Conservation (phyloP, 1,139 yeast genomes). For the Keqinozyma sinolaborantium region DNA sequence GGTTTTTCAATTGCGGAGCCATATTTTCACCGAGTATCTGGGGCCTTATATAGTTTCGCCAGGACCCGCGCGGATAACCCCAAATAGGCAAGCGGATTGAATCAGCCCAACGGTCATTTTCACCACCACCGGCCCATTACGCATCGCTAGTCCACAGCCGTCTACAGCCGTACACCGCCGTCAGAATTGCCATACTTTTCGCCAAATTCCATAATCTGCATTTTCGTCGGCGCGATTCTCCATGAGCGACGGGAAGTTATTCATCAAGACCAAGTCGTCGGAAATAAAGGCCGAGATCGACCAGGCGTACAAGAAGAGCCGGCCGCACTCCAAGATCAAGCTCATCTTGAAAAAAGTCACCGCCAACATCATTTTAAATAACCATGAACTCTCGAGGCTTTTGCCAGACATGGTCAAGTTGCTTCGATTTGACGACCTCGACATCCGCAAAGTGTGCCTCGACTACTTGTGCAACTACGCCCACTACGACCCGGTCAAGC, state of each 20-base stretch:
- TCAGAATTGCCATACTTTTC: not conserved
- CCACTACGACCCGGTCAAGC: conserved; percentile 48
- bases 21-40: not conserved
- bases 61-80: conserved; percentile 7
- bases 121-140: too few species aligned
- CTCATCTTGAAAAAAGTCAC: conserved; percentile 69
- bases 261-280: conserved; percentile 43
- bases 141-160: too few species aligned
- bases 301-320: conserved; percentile 52
- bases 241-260: conserved; percentile 45
- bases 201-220: too few species aligned
- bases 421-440: conserved; percentile 64
- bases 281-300: conserved; percentile 57
- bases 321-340: conserved; percentile 47
- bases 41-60: conserved; percentile 4
- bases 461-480: conserved; percentile 62
- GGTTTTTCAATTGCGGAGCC: conserved; percentile 38
- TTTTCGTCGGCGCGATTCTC: too few species aligned
- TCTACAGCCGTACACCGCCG: not conserved
- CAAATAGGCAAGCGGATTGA: conserved; percentile 2
- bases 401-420: conserved; percentile 65
- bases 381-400: conserved; percentile 66
- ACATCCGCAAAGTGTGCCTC: conserved; percentile 66
- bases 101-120: too few species aligned
- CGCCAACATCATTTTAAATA: conserved; percentile 82